Evolutionary conservation across 2,329 filamentous ascomycete genomes (phyloP).

Genomic region (Xylariaceae sp.): DNA sequence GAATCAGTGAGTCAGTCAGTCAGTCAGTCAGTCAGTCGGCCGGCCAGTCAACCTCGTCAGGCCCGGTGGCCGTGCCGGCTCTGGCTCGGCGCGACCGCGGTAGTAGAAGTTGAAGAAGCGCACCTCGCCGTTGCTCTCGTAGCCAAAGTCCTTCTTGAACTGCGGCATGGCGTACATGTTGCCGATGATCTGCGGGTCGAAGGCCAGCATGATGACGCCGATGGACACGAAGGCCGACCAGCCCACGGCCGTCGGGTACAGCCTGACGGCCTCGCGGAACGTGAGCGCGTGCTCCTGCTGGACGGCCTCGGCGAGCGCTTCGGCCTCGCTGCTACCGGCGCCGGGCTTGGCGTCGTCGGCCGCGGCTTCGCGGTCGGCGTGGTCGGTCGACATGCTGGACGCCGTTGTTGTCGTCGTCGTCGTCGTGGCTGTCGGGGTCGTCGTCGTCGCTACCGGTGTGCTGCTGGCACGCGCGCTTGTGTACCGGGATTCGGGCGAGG

Average conservation of each 20-base stretch:
- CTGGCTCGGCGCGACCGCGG: no score
- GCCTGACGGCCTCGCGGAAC: constrained; percentile 32
- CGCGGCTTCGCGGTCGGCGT: constrained; percentile 7
- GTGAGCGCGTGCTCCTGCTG: constrained; percentile 31
- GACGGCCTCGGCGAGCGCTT: constrained; percentile 28
- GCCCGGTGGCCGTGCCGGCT: no score
- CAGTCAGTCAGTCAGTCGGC: no score
- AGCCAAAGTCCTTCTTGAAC: constrained; percentile 27
- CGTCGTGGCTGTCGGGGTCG: background rate
- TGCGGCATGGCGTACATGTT: constrained; percentile 44
- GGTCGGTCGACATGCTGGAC: background rate
- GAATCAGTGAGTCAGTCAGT: no score
- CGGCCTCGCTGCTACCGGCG: constrained; percentile 5
- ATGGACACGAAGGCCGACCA: constrained; percentile 55
- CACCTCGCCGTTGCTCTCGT: constrained; percentile 22
- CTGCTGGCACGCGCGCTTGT: no score
- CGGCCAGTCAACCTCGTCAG: no score
- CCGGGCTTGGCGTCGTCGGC: constrained; percentile 10
- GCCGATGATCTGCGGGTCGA: constrained; percentile 57
- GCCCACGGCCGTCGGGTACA: constrained; percentile 38
- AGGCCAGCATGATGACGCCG: constrained; percentile 54
- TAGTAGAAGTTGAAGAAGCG: no score
- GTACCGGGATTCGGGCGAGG: no score
- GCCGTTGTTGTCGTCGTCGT: background rate
- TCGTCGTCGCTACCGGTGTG: background rate